Evolutionary conservation across 305 asterid genomes (phyloP).

Genomic region (Fraxinus baroniana): DNA sequence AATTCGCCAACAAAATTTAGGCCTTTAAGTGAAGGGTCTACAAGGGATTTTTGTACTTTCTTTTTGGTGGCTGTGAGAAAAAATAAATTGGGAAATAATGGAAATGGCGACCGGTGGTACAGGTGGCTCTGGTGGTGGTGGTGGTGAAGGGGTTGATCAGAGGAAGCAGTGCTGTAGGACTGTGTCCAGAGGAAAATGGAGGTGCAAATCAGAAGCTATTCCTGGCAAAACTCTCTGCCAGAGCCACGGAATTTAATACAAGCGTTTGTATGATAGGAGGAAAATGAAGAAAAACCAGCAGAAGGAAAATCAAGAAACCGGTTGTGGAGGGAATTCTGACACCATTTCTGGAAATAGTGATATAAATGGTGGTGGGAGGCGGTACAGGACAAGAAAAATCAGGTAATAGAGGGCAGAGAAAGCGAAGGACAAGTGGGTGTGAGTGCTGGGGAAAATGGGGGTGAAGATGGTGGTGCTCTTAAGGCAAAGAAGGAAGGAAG

Average conservation of each 20-base stretch:
- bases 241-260: slow-evolving; percentile 22
- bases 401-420: slow-evolving; percentile 7
- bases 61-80: background rate
- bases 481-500: slow-evolving; percentile 13
- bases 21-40: background rate
- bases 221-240: slow-evolving; percentile 33
- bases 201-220: slow-evolving; percentile 40
- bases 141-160: slow-evolving; percentile 20
- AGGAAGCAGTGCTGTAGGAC: slow-evolving; percentile 31
- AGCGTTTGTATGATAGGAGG: background rate
- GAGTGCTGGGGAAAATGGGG: slow-evolving; percentile 4
- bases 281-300: background rate
- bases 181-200: slow-evolving; percentile 31
- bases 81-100: slow-evolving; percentile 14
- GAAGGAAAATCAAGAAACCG: background rate
- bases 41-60: slow-evolving; percentile 17
- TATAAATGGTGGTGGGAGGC: slow-evolving; percentile 18
- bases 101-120: slow-evolving; percentile 13
- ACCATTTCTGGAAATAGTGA: slow-evolving; percentile 5
- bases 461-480: slow-evolving; percentile 2
- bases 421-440: background rate
- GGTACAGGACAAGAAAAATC: slow-evolving; percentile 12
- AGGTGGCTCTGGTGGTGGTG: background rate
- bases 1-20: background rate
- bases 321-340: background rate